phyloP scores from a whole-genome alignment of 2,329 filamentous ascomycete genomes.

The Parafenestella ontariensis region DNA sequence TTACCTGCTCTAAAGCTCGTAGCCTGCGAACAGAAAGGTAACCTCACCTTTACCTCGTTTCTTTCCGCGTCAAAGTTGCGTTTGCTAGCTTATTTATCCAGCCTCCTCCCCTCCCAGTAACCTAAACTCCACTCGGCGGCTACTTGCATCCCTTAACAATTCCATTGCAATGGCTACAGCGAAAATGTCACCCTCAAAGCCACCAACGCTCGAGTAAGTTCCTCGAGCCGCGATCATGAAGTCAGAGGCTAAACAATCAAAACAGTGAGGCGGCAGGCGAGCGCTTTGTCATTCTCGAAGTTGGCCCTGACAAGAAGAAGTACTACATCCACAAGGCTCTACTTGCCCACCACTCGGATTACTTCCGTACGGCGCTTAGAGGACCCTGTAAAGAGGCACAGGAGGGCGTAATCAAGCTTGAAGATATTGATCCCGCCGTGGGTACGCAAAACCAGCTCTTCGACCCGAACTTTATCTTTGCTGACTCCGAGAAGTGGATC shows the following conservation, averaged over 20 bases:
- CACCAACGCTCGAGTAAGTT: neutral
- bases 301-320: constrained; percentile 10
- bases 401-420: constrained; percentile 3
- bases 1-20: too few relatives aligned
- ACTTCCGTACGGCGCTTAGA: constrained; percentile 19
- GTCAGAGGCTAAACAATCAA: neutral
- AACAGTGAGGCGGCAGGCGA: neutral
- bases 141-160: too few relatives aligned
- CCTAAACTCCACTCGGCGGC: too few relatives aligned
- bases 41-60: too few relatives aligned
- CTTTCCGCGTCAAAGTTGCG: too few relatives aligned
- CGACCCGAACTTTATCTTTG: too few relatives aligned
- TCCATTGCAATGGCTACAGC: too few relatives aligned
- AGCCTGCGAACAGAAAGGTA: too few relatives aligned
- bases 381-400: constrained; percentile 15
- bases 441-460: too few relatives aligned
- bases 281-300: constrained; percentile 7
- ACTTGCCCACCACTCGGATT: constrained; percentile 15
- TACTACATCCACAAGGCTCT: constrained; percentile 18
- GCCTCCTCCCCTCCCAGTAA: too few relatives aligned
- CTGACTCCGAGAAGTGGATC: neutral
- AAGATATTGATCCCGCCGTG: constrained; percentile 7
- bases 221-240: neutral
- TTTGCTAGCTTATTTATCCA: too few relatives aligned
- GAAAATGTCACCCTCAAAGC: too few relatives aligned